These are phyloP conservation scores for Fusarium oxysporum DNA, from an alignment of 2,329 filamentous ascomycete species.

Conservation along the genomic window DNA sequence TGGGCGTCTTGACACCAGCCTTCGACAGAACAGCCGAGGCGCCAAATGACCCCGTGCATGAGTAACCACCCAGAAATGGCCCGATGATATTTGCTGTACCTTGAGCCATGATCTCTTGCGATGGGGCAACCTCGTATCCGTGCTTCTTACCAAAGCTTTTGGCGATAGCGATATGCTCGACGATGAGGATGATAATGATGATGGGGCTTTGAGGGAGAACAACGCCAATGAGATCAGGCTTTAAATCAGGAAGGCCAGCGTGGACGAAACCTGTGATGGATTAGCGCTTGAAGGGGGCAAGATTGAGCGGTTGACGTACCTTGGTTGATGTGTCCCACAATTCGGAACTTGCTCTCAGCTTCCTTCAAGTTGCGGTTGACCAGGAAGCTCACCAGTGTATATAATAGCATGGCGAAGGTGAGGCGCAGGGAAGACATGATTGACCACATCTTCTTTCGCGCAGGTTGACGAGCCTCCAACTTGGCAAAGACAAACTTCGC, in stretches of 20 bases:
- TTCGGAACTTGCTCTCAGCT: slow-evolving; percentile 66
- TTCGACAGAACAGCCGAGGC: slow-evolving; percentile 88
- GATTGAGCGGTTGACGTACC: slow-evolving; percentile 51
- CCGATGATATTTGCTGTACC: slow-evolving; percentile 81
- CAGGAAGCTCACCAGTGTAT: slow-evolving; percentile 78
- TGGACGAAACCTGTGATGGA: slow-evolving; percentile 1
- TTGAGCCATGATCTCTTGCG: slow-evolving; percentile 83
- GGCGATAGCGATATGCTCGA: slow-evolving; percentile 86
- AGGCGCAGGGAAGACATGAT: slow-evolving; percentile 80
- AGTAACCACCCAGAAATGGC: slow-evolving; percentile 74
- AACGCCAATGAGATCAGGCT: slow-evolving; percentile 64
- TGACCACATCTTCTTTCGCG: slow-evolving; percentile 73
- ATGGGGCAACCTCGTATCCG: slow-evolving; percentile 82
- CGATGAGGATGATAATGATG: slow-evolving; percentile 79
- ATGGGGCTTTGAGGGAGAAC: slow-evolving; percentile 75
- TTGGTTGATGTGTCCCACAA: slow-evolving; percentile 74
- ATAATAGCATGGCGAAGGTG: slow-evolving; percentile 80
- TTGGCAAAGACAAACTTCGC: slow-evolving; percentile 67
- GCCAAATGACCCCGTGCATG: slow-evolving; percentile 61
- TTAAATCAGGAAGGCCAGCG: slow-evolving; percentile 63
- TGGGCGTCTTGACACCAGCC: slow-evolving; percentile 81
- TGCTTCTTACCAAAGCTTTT: slow-evolving; percentile 85
- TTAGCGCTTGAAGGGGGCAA: slow-evolving; percentile 11
- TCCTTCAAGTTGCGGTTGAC: slow-evolving; percentile 66
- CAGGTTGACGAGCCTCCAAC: slow-evolving; percentile 71